Evolutionary conservation across 208 protist species (phyloP).

Genomic region (Leptomonas seymouri): DNA sequence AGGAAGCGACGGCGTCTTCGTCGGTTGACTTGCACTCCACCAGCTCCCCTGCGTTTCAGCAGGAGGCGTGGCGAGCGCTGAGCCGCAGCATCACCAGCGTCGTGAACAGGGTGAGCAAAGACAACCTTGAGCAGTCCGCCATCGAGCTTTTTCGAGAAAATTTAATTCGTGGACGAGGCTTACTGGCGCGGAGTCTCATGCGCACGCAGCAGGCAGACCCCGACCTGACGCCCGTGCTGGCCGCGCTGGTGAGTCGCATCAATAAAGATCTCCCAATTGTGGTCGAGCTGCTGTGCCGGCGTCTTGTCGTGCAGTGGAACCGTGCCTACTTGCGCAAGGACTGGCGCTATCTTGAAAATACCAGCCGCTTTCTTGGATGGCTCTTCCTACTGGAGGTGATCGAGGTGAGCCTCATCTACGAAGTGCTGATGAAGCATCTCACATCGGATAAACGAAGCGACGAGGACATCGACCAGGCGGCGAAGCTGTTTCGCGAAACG

Average conservation of each 20-base stretch:
- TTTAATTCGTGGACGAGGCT: slow-evolving; percentile 96
- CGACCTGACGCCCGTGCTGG: slow-evolving; percentile 96
- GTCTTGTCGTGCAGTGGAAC: slow-evolving; percentile 93
- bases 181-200: slow-evolving; percentile 94
- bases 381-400: slow-evolving; percentile 87
- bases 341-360: slow-evolving; percentile 83
- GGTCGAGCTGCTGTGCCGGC: slow-evolving; percentile 93
- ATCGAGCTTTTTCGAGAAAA: slow-evolving; percentile 98
- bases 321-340: slow-evolving; percentile 90
- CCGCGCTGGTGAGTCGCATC: slow-evolving; percentile 94
- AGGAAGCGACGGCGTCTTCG: slow-evolving; percentile 26
- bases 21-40: slow-evolving; percentile 27
- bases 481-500: slow-evolving; percentile 68
- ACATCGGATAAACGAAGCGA: slow-evolving; percentile 88
- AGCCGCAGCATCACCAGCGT: slow-evolving; percentile 97
- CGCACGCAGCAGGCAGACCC: slow-evolving; percentile 95
- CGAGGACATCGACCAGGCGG: slow-evolving; percentile 95
- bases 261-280: slow-evolving; percentile 98
- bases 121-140: slow-evolving; percentile 95
- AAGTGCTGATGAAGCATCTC: slow-evolving; percentile 77
- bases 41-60: slow-evolving; percentile 70
- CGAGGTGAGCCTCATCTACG: slow-evolving; percentile 73
- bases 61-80: slow-evolving; percentile 96
- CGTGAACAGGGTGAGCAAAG: slow-evolving; percentile 96
- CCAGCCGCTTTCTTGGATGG: slow-evolving; percentile 66